Base-by-base conservation (phyloP, 2,329 filamentous ascomycete species). In the Sporothrix luriei region DNA sequence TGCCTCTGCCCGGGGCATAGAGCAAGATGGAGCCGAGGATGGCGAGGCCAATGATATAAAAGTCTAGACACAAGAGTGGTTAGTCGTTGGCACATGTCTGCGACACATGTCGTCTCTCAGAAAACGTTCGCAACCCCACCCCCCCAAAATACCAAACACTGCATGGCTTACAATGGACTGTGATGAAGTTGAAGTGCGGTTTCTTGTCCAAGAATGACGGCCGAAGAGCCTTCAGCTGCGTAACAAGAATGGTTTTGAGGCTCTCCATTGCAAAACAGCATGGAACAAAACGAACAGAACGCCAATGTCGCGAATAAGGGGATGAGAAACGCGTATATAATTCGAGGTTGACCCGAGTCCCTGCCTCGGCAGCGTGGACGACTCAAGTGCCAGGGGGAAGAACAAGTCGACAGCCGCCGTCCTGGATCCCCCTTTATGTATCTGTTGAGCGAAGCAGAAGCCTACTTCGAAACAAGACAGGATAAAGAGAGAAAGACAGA, bases 181-280 rank as follows among this genome's bases (percentile, higher is more conserved):
- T 89, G 71, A 95, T 93, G 78, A 94, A 96, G 80, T 92, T 93
- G 79, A 94, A 90, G 74, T 89, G 87, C 19, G 88, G 90, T 74
- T 85, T 84, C 75, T 84, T 87, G 68, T 84, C 84, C 38, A 88
- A 74, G 72, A 89, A 87, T 19, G 85, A 81, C 3, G 86, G 87
- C 75, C 85, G 86, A 72, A 86, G 75, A 70, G 81, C 78, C 77
- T 80, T 81, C 71, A 87, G 70, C 74, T 84, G 81, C 49, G 76
- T 77, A 80, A 80, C 79, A 54, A 81, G 40, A 62, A 75, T 72
- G 51, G 61, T 66, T 48, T 52, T 66, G 19, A 70, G 52, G 38
- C 24, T 64, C 14, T 72, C 72, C 72, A 74, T 74, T 51, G 46
- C 46, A 21, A 16, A n/a, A 9, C 5, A 24, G 43, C 21, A 10